Evolutionary conservation across 1,284 basidiomycete species (phyloP).

Genomic region (Rhodofomes roseus): DNA sequence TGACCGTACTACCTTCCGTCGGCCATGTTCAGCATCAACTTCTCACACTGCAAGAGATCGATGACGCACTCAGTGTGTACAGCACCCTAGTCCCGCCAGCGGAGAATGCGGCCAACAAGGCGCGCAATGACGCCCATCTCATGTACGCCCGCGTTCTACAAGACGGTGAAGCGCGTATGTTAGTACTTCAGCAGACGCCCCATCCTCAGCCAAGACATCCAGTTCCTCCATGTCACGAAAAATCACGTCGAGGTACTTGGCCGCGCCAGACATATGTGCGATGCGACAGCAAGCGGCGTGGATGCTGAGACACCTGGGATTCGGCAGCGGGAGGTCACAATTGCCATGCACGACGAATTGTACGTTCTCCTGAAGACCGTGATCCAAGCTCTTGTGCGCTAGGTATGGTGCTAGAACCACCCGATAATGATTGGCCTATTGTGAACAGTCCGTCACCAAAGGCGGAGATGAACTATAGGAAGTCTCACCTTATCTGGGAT

Average conservation of each 20-base stretch:
- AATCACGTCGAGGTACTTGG: neutral
- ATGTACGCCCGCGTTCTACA: too few species aligned
- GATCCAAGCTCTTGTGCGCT: neutral
- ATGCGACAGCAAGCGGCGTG: neutral
- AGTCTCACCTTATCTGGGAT: neutral
- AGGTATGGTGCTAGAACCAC: too few species aligned
- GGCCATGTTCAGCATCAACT: too few species aligned
- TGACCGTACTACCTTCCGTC: too few species aligned
- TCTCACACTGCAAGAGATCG: too few species aligned
- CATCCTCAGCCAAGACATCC: neutral
- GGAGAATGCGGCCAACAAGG: too few species aligned
- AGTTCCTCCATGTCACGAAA: neutral
- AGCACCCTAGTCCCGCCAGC: too few species aligned
- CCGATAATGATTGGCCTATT: too few species aligned
- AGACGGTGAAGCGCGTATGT: neutral
- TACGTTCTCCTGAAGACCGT: neutral
- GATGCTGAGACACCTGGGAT: neutral
- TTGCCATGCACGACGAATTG: neutral
- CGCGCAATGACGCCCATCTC: too few species aligned
- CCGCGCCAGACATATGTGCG: neutral
- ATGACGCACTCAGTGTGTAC: too few species aligned
- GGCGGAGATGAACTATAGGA: neutral
- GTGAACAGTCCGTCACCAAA: too few species aligned
- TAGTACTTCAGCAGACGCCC: neutral
- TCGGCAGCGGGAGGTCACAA: neutral